These are phyloP conservation scores for Phaeoacremonium minimum DNA, from an alignment of 2,329 filamentous ascomycete species.

Conservation along the genomic window DNA sequence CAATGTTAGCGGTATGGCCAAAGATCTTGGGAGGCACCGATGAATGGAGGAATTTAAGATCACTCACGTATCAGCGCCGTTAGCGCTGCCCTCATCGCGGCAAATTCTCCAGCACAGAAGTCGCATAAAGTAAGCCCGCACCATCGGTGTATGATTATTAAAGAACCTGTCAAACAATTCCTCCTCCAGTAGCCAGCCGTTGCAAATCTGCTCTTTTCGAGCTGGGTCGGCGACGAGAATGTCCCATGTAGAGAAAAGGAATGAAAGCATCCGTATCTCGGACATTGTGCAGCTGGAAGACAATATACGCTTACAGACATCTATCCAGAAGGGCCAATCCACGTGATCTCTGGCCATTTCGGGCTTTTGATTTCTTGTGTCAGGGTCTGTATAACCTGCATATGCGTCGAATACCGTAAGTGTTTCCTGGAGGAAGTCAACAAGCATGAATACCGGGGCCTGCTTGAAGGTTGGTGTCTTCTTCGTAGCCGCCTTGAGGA, in stretches of 20 bases:
- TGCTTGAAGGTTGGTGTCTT: slow-evolving; percentile 78
- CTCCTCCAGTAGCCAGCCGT: slow-evolving; percentile 71
- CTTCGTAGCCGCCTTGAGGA: slow-evolving; percentile 71
- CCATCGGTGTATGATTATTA: slow-evolving; percentile 95
- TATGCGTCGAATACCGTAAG: slow-evolving; percentile 57
- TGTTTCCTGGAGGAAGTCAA: slow-evolving; percentile 84
- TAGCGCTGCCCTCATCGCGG: slow-evolving; percentile 64
- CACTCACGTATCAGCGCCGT: slow-evolving; percentile 64
- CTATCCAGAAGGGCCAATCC: slow-evolving; percentile 82
- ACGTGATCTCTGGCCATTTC: slow-evolving; percentile 38
- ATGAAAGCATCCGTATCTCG: slow-evolving; percentile 78
- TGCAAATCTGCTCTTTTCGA: slow-evolving; percentile 66
- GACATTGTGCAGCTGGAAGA: slow-evolving; percentile 85
- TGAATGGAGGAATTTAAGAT: too few species aligned
- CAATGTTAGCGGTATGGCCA: slow-evolving; percentile 15
- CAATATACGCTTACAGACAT: slow-evolving; percentile 74
- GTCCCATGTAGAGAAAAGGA: slow-evolving; percentile 78
- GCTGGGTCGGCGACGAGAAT: slow-evolving; percentile 60
- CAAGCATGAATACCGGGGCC: slow-evolving; percentile 81
- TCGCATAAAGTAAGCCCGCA: slow-evolving; percentile 87
- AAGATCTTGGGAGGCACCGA: not conserved
- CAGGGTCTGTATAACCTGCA: slow-evolving; percentile 25
- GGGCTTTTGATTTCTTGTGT: not conserved
- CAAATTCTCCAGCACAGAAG: slow-evolving; percentile 86
- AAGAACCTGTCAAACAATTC: slow-evolving; percentile 77